A percentile compares a stretch with the other conserved stretches of the same genome.
Conservation (phyloP, 169 alveolate species). For the Pseudocohnilembus persalinus region DNA sequence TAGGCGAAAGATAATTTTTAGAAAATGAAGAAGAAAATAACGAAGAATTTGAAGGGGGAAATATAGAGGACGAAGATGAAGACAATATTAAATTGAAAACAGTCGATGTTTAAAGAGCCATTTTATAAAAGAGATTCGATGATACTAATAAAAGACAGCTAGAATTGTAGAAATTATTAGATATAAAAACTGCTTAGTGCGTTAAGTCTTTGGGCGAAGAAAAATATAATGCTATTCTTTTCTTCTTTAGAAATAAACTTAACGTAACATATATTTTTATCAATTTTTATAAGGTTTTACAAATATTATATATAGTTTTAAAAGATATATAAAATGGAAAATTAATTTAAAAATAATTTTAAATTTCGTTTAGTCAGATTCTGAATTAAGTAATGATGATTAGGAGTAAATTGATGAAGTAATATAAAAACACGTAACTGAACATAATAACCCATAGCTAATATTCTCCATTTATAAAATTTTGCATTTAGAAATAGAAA, state of each 20-base stretch:
- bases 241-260: slow-evolving; percentile 36
- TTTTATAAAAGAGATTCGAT: slow-evolving; percentile 8
- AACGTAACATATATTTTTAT: slow-evolving; percentile 29
- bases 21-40: slow-evolving; percentile 7
- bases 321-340: neutral
- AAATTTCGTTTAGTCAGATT: slow-evolving; percentile 8
- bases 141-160: slow-evolving; percentile 19
- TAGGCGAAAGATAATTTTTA: too few relatives aligned
- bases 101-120: too few relatives aligned
- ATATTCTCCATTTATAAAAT: slow-evolving; percentile 25
- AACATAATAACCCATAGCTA: slow-evolving; percentile 23
- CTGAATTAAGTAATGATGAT: slow-evolving; percentile 37
- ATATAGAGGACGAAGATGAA: too few relatives aligned
- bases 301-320: too few relatives aligned
- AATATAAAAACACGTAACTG: slow-evolving; percentile 20
- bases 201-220: slow-evolving; percentile 30
- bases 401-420: slow-evolving; percentile 44
- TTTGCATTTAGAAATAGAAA: slow-evolving; percentile 33
- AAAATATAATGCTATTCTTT: slow-evolving; percentile 17
- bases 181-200: slow-evolving; percentile 34
- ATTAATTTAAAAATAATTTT: neutral
- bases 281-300: too few relatives aligned
- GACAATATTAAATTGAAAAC: too few relatives aligned
- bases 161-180: slow-evolving; percentile 27
- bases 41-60: neutral